phyloP scores from a whole-genome alignment of 345 rosid species.

The Noccaea caerulescens region DNA sequence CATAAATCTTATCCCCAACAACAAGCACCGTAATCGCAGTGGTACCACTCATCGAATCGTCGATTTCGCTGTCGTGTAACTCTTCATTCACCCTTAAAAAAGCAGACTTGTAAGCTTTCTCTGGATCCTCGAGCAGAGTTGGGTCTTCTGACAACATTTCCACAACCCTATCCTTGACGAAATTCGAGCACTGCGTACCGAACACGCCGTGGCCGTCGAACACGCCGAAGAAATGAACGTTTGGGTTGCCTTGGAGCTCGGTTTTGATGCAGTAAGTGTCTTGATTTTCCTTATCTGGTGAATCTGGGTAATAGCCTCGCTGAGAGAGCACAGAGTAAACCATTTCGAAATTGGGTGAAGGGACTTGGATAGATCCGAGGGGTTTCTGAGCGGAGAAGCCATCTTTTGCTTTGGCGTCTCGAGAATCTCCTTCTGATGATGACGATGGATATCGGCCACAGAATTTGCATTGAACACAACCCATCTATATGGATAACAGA shows the following conservation, averaged over 20 bases:
- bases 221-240: slow-evolving; percentile 90
- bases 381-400: slow-evolving; percentile 56
- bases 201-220: slow-evolving; percentile 89
- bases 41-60: slow-evolving; percentile 94
- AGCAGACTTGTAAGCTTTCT: slow-evolving; percentile 70
- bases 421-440: slow-evolving; percentile 60
- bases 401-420: slow-evolving; percentile 46
- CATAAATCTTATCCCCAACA: slow-evolving; percentile 74
- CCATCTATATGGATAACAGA: slow-evolving; percentile 54
- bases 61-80: slow-evolving; percentile 75
- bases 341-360: slow-evolving; percentile 65
- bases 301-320: slow-evolving; percentile 82
- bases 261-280: slow-evolving; percentile 81
- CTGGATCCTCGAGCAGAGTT: slow-evolving; percentile 67
- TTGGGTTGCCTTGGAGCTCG: slow-evolving; percentile 79
- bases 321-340: slow-evolving; percentile 79
- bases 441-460: slow-evolving; percentile 69
- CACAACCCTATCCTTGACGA: slow-evolving; percentile 73
- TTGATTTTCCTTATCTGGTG: slow-evolving; percentile 82
- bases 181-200: slow-evolving; percentile 80
- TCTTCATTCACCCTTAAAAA: slow-evolving; percentile 64
- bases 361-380: slow-evolving; percentile 63
- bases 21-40: slow-evolving; percentile 94
- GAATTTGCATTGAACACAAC: slow-evolving; percentile 89
- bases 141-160: slow-evolving; percentile 69